These are phyloP conservation scores for Bacterosira constricta DNA, from an alignment of 108 stramenopile species.

Conservation along the genomic window DNA sequence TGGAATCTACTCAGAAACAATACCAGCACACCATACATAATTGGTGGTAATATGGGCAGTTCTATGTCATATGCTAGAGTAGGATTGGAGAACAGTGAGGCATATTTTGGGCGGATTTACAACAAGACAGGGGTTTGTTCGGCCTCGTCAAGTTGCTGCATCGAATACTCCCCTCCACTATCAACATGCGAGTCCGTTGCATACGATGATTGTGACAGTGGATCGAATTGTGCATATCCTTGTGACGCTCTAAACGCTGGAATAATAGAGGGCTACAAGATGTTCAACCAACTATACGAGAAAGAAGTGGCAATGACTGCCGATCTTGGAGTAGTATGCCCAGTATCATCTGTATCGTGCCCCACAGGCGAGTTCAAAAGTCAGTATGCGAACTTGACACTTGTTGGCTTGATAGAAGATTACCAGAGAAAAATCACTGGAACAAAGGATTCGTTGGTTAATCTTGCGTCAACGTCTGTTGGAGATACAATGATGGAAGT, in stretches of 20 bases:
- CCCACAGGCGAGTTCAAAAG: conserved; percentile 41
- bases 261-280: conserved; percentile 29
- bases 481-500: conserved; percentile 52
- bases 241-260: conserved; percentile 23
- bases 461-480: conserved; percentile 51
- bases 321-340: conserved; percentile 49
- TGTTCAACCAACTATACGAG: conserved; percentile 20
- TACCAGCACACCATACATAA: conserved; percentile 41
- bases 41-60: conserved; percentile 33
- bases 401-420: conserved; percentile 30
- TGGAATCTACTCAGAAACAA: conserved; percentile 20
- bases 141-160: conserved; percentile 30
- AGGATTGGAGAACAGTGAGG: conserved; percentile 16
- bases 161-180: conserved; percentile 3
- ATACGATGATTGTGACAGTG: conserved; percentile 39
- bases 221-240: conserved; percentile 41
- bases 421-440: conserved; percentile 38
- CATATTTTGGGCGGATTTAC: conserved; percentile 45
- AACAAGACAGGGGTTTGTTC: conserved; percentile 46
- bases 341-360: conserved; percentile 18
- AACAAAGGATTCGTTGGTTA: conserved; percentile 32
- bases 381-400: conserved; percentile 24
- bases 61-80: conserved; percentile 21
- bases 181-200: conserved; percentile 21
- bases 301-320: conserved; percentile 40